Evolutionary conservation across 73 alveolate genomes (phyloP).

Genomic region (Symbiodinium pilosum): DNA sequence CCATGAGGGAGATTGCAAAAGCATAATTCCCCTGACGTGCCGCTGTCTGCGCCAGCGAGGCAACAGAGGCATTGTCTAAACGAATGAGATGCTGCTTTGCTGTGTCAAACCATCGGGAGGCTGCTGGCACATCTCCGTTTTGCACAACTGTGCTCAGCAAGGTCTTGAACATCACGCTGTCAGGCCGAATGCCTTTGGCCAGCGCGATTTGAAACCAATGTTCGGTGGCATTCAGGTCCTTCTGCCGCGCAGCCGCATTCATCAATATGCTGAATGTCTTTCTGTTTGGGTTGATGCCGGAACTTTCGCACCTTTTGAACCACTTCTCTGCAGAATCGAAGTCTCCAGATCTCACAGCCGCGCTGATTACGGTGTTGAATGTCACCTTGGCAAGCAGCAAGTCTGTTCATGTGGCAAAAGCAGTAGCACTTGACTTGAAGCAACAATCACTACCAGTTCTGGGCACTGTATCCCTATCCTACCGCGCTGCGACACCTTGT

Average conservation of each 20-base stretch:
- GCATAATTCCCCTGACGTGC: slow-evolving; percentile 59
- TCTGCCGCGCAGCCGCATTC: slow-evolving; percentile 62
- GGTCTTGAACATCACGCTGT: slow-evolving; percentile 45
- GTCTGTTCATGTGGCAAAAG: no score
- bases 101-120: slow-evolving; percentile 71
- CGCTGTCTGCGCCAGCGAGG: slow-evolving; percentile 32
- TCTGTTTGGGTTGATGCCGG: background rate
- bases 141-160: slow-evolving; percentile 32
- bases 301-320: slow-evolving; percentile 5
- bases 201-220: slow-evolving; percentile 84
- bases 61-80: slow-evolving; percentile 21
- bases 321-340: slow-evolving; percentile 32
- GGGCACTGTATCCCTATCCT: no score
- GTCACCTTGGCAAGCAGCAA: slow-evolving; percentile 48
- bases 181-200: slow-evolving; percentile 40
- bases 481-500: no score
- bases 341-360: slow-evolving; percentile 29
- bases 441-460: no score
- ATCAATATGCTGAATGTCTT: slow-evolving; percentile 70
- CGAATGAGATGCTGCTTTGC: slow-evolving; percentile 23
- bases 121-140: slow-evolving; percentile 41
- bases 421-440: no score
- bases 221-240: slow-evolving; percentile 71
- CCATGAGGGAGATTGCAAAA: slow-evolving; percentile 25
- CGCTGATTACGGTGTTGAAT: slow-evolving; percentile 60